phyloP scores from a whole-genome alignment of 257 asterid genomes.

The Anisodus acutangulus region DNA sequence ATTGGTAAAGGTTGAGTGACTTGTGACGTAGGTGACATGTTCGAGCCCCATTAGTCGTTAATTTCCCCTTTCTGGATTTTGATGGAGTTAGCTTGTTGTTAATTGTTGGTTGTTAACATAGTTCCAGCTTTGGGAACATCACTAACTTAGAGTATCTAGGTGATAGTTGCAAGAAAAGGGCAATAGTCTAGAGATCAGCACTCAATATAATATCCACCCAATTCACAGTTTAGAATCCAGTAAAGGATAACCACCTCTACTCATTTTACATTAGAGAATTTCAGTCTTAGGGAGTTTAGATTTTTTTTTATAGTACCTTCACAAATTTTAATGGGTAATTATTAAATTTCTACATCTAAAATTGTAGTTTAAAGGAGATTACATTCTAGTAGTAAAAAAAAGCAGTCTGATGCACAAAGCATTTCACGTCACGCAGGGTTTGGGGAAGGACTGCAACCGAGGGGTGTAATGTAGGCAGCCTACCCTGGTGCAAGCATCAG shows the following conservation, averaged over 20 bases:
- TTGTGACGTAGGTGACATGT: too few species aligned
- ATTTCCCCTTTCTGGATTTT: background rate
- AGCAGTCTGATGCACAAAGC: background rate
- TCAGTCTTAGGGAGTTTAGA: background rate
- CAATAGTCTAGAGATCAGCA: background rate
- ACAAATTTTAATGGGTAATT: background rate
- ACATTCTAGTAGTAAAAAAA: background rate
- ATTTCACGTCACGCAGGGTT: background rate
- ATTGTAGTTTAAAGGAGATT: background rate
- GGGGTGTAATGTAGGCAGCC: background rate
- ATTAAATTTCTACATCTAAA: background rate
- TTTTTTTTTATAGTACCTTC: background rate
- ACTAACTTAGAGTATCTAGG: background rate
- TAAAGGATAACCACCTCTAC: background rate
- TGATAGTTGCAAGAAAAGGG: background rate
- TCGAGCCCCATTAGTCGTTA: background rate
- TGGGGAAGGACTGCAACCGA: too few species aligned
- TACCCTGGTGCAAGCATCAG: background rate
- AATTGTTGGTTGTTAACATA: background rate
- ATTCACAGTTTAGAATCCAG: background rate
- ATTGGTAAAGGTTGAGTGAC: too few species aligned
- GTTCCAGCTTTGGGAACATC: constrained; percentile 24
- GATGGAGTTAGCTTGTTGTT: background rate
- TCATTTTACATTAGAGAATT: background rate
- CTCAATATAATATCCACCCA: background rate